Evolutionary conservation across 352 stramenopile species (phyloP).

Genomic region (Globisporangium perplexum): DNA sequence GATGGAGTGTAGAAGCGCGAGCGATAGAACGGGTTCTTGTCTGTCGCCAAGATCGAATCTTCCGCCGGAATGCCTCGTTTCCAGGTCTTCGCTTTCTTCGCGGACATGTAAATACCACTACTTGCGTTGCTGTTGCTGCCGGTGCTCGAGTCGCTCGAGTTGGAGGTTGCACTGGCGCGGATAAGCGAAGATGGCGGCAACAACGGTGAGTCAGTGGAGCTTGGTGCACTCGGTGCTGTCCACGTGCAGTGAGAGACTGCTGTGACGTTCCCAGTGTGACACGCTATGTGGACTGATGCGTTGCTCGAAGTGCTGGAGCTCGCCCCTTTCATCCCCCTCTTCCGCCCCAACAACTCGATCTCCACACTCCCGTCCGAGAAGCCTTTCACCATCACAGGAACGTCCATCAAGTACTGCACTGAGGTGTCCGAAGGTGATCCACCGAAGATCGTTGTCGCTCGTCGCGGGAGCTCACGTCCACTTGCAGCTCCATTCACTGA

Average conservation of each 20-base stretch:
- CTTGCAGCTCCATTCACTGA: constrained; percentile 24
- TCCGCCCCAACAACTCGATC: constrained; percentile 24
- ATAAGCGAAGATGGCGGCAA: not conserved
- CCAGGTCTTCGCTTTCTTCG: constrained; percentile 13
- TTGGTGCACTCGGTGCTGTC: constrained; percentile 3
- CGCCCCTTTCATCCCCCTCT: constrained; percentile 6
- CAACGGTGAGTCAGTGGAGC: not conserved
- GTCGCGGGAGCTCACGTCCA: constrained; percentile 7
- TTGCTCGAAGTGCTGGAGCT: constrained; percentile 3
- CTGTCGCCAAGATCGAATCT: constrained; percentile 33
- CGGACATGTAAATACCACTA: constrained; percentile 13
- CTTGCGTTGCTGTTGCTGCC: not conserved
- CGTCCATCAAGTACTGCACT: constrained; percentile 44
- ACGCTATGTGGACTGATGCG: constrained; percentile 14
- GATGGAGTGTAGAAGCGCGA: constrained; percentile 32
- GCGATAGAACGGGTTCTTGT: constrained; percentile 62
- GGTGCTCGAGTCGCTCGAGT: not conserved
- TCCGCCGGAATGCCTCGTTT: constrained; percentile 21
- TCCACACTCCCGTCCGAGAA: constrained; percentile 45
- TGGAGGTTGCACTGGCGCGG: not conserved
- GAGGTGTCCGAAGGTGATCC: constrained; percentile 1
- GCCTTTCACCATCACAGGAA: constrained; percentile 44
- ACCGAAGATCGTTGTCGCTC: constrained; percentile 1
- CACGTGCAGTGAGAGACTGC: constrained; percentile 45
- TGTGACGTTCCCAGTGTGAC: constrained; percentile 37